Evolutionary conservation across 225 moss, liverwort and hornwort genomes (phyloP), one percentile per base, ranked within the genome.

Genomic region (Neckera pumila): DNA sequence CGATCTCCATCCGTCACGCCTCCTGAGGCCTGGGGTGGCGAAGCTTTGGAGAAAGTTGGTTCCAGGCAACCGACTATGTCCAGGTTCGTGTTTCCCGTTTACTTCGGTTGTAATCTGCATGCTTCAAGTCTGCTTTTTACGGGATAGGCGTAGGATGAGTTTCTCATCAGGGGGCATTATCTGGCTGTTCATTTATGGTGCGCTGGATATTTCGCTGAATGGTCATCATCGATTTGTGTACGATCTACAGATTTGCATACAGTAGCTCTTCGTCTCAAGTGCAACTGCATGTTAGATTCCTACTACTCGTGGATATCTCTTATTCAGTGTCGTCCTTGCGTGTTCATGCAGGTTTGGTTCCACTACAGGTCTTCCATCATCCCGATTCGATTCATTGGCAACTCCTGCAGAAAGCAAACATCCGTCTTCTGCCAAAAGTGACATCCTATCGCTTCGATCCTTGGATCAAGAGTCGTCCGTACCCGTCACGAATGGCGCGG

Each of bases 1-100:
- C 94, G 97, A 84, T 98, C 98, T 64, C 98, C 98, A 17, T 98
- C 98, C 70, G 89, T 97, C 34, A 99, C 99, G 56, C 99, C 99
- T 84, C 99, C 99, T 78, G 99, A 99, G 87, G 93, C 96, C 88
- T 99, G 99, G 99, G 99, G 99, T 92, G 97, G 96, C 42, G 97
- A 99, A 89, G 83, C 95, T 69, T 82, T 91, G 86, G 95, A 94
- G 83, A 95, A 90, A 82, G 90, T 83, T 80, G 88, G 92, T 59
- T 89, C 88, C 30, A 90, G 94, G 60, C 92, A 93, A 66, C 91
- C 93, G 77, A 91, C 92, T 64, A 90, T 94, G 88, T 94, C 93
- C 76, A 94, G 94, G 94, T 94, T 89, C 43, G 78, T 40, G 71
- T 56, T 60, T 63, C 34, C 34, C 5, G 4, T 76, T 62, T 54